Conservation (phyloP, 768 basidiomycete species). For the Termitomyces bulborhizus region DNA sequence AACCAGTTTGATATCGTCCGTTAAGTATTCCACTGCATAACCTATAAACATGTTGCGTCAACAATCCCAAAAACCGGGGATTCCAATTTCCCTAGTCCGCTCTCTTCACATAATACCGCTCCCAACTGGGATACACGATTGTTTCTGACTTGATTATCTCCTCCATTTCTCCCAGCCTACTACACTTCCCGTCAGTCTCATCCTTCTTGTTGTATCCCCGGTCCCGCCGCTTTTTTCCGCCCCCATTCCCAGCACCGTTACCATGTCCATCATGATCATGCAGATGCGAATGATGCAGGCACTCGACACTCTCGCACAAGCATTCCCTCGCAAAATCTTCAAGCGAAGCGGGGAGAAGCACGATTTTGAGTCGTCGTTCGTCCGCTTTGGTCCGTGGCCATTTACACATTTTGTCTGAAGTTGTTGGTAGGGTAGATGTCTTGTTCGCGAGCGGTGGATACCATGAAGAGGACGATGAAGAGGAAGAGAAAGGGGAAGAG, state of each 20-base stretch:
- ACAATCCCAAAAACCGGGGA: background rate
- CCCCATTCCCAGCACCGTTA: background rate
- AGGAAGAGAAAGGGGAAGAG: conserved; percentile 15
- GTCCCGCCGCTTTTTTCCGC: conserved; percentile 16
- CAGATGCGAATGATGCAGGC: background rate
- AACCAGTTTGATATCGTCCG: no score
- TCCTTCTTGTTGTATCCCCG: conserved; percentile 1
- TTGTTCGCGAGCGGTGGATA: no score
- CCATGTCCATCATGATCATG: background rate
- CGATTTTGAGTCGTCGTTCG: conserved; percentile 47
- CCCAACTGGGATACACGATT: conserved; percentile 57
- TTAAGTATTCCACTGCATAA: no score
- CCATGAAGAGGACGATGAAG: conserved; percentile 15
- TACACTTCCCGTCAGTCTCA: conserved; percentile 1
- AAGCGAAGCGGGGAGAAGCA: conserved; percentile 34
- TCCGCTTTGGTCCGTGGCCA: conserved; percentile 48
- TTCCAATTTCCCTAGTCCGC: conserved; percentile 19
- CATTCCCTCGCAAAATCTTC: conserved; percentile 10
- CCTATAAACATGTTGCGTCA: no score
- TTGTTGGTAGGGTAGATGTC: background rate
- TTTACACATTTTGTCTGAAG: conserved; percentile 31
- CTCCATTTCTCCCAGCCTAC: conserved; percentile 14
- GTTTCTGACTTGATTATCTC: conserved; percentile 37
- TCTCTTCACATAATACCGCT: conserved; percentile 50
- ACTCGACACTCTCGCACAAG: background rate